Evolutionary conservation across 805 yeast species (phyloP).

Genomic region (Diddensiella santjacobensis): DNA sequence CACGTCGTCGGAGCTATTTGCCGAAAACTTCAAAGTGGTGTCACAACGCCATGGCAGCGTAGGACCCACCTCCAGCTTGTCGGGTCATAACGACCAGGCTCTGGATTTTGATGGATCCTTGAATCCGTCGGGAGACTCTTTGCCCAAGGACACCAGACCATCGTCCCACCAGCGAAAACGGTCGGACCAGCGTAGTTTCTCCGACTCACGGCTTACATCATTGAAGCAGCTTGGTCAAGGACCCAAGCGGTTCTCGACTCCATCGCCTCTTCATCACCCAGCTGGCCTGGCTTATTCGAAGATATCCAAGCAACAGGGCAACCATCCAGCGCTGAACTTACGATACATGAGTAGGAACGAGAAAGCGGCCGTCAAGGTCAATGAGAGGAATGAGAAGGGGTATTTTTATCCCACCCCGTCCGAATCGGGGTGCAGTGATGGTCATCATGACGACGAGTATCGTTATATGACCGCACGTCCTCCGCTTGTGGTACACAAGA

Average conservation of each 20-base stretch:
- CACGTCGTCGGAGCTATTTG: neutral
- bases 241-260: neutral
- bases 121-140: neutral
- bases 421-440: conserved; percentile 23
- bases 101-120: too few relatives aligned
- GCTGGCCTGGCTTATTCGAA: neutral
- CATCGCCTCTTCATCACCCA: neutral
- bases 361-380: neutral
- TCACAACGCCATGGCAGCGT: neutral
- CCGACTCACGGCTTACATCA: neutral
- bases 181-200: neutral
- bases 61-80: neutral
- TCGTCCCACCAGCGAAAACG: neutral
- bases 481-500: neutral
- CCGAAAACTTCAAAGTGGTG: too few relatives aligned
- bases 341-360: too few relatives aligned
- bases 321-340: neutral
- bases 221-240: neutral
- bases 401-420: conserved; percentile 23
- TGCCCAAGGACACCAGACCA: neutral
- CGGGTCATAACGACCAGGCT: neutral
- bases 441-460: conserved; percentile 2
- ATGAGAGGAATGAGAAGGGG: neutral
- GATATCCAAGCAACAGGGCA: neutral
- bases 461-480: neutral